Evolutionary conservation across 1,284 basidiomycete species (phyloP).

Genomic region (Pholiota adiposa): DNA sequence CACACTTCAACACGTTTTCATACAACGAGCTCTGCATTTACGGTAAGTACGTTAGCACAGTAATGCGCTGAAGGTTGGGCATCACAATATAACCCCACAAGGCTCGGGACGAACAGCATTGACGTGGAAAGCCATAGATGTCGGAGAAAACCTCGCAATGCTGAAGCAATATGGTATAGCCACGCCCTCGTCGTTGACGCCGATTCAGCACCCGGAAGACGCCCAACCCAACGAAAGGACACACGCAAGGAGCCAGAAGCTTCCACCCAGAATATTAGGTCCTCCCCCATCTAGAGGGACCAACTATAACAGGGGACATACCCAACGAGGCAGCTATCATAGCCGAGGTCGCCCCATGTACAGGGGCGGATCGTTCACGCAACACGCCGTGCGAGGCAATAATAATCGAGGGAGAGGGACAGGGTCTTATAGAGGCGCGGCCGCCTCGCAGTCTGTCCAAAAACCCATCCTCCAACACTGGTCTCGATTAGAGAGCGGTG

Average conservation of each 20-base stretch:
- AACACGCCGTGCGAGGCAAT: conserved; percentile 11
- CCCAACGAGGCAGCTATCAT: conserved; percentile 4
- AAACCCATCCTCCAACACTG: neutral
- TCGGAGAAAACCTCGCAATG: neutral
- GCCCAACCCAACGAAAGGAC: conserved; percentile 23
- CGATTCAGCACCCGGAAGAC: conserved; percentile 28
- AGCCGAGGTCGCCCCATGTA: neutral
- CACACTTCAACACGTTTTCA: neutral
- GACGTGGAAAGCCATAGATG: neutral
- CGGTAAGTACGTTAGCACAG: neutral
- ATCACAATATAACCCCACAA: neutral
- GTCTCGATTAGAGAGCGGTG: neutral
- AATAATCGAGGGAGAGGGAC: neutral
- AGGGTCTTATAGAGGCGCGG: neutral
- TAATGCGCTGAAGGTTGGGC: neutral
- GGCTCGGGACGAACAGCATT: neutral
- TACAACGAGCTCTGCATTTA: neutral
- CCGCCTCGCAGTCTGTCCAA: neutral
- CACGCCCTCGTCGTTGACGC: conserved; percentile 18
- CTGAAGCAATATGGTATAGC: conserved; percentile 19
- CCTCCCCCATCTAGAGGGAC: neutral
- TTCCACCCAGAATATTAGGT: conserved; percentile 2
- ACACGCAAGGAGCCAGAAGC: conserved; percentile 19
- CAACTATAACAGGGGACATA: neutral
- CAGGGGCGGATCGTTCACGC: conserved; percentile 10